Base-by-base conservation (phyloP, 176 grass and related monocot genomes). In the Musa beccarii region DNA sequence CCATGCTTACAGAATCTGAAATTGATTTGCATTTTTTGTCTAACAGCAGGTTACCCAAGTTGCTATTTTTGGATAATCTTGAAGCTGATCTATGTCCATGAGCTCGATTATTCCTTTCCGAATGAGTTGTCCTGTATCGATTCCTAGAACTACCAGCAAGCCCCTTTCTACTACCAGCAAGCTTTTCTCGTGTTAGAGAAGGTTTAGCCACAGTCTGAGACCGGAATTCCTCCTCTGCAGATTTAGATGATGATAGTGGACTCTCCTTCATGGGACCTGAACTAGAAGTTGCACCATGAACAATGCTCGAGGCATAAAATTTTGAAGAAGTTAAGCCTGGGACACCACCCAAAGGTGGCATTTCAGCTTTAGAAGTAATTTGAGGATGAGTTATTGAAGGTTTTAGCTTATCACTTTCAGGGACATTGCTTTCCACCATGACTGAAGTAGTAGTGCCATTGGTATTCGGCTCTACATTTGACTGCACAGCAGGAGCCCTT, bases 131-230 rank as follows among this genome's bases (percentile, higher is more conserved):
- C 14, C 61, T 64, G 10, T 66, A 49, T 34, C 75, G 49, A 9
- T 49, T 53, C 29, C 61, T 77, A 24, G 75, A 66, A 65, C 75
- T 66, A 77, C 75, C 50, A 53, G 49, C 61, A 77, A 52, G 61
- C n/a, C 13, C 13, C 49, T 52, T 77, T 77, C 59, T 77, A 17
- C 43, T 53, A 14, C 59, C 49, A 25, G 16, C 21, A 15, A 61
- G 61, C 59, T 77, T 77, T 52, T 65, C 75, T 26, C 20, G 28
- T 66, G 10, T 34, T 65, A 77, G 75, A 52, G 61, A 66, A 53
- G 61, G 52, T 26, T 66, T 61, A 52, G 61, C 1, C 5, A 65
- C 14, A 15, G 59, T 59, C 15, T 77, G 75, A 77, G 20, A 22
- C 8, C 64, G 43, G 61, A 65, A 61, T 66, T 66, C 66, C 59